Evolutionary conservation across 108 stramenopile genomes (phyloP), one percentile per base, ranked within the genome.

Genomic region (Nitzschia sp.): DNA sequence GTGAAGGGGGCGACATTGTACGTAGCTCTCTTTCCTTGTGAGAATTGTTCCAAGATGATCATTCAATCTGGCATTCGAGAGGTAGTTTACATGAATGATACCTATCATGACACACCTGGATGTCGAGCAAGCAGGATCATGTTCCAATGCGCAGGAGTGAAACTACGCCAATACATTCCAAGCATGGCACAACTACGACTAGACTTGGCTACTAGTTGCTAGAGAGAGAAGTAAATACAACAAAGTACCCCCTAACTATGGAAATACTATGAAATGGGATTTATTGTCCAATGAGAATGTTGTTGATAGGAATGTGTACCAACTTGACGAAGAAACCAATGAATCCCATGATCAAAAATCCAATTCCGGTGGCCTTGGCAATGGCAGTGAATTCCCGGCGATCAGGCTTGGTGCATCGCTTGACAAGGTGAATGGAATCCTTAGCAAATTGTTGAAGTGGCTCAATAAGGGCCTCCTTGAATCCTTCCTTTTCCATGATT

Each of bases 281-380:
- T 65, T 75, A 75, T 26, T 68, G 67, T 39, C 94, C 94, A 21
- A 95, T 91, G 65, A 99, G 69, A 82, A 99, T 98, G 74, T 99
- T 98, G 80, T 99, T 99, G 85, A 99, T 99, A 12, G 99, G 99
- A 63, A 99, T 99, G 83, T 99, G 99, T 62, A 99, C 88, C 56
- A 99, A 83, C 89, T 99, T 99, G 71, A 99, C 99, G 76, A 99
- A 99, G 82, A 99, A 99, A 15, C 99, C 99, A 69, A 99, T 96
- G 70, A 99, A 97, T 34, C 99, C 99, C 95, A 99, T 98, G 63
- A 98, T 96, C 65, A 96, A 82, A 67, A 99, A 98, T 12, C 99
- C 99, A 59, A 98, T 74, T 15, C 95, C 91, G 7, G 96, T 96
- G 20, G 97, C 97, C 59, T 78, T 69, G 41, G 97, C 97, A 70